Evolutionary conservation across 345 rosid genomes (phyloP).

Genomic region (Gynandropsis gynandra): DNA sequence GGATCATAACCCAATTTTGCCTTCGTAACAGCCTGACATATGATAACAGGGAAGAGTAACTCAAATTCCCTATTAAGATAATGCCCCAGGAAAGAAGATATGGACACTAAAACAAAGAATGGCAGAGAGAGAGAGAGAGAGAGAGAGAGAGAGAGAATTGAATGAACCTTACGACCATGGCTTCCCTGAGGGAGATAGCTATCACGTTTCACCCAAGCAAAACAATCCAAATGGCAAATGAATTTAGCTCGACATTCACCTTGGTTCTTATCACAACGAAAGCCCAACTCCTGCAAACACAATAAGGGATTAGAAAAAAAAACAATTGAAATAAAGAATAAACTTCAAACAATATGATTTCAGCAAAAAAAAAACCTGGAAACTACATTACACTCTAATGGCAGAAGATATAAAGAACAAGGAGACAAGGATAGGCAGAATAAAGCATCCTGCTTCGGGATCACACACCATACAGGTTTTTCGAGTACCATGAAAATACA

Average conservation of each 20-base stretch:
- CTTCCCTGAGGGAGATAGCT: conserved; percentile 99
- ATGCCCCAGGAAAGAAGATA: conserved; percentile 8
- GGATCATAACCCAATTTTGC: conserved; percentile 98
- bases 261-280: conserved; percentile 78
- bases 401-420: conserved; percentile 9
- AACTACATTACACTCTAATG: conserved; percentile 8
- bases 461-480: not conserved
- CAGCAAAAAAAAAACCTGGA: not conserved
- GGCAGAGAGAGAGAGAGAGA: not conserved
- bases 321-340: no score
- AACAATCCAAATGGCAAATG: conserved; percentile 95
- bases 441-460: conserved; percentile 7
- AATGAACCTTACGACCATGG: conserved; percentile 84
- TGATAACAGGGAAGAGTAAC: conserved; percentile 18
- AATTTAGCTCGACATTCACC: conserved; percentile 95
- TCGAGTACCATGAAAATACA: conserved; percentile 2
- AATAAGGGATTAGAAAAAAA: conserved; percentile 10
- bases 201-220: conserved; percentile 99
- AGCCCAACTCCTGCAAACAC: conserved; percentile 75
- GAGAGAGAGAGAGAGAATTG: not conserved
- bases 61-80: not conserved
- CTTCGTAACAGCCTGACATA: conserved; percentile 82
- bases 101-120: conserved; percentile 14
- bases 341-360: conserved; percentile 1
- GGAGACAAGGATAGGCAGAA: conserved; percentile 6